Base-by-base conservation (phyloP, 176 grass and related monocot species). In the Cocos nucifera region DNA sequence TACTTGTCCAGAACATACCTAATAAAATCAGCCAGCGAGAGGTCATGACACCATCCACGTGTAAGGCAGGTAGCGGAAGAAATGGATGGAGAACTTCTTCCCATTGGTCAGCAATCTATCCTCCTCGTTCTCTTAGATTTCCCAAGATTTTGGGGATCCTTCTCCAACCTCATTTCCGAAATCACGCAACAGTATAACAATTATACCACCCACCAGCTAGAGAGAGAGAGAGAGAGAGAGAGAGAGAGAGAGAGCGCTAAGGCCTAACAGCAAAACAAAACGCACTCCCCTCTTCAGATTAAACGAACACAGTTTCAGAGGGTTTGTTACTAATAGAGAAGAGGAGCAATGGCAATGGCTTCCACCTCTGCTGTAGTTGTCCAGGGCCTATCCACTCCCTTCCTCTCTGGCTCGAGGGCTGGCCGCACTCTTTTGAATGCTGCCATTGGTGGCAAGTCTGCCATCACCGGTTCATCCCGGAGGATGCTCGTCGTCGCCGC, bases 101-200 rank as follows among this genome's bases (percentile, higher is more conserved):
- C 71, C 80, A 96, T 96, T 90, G 92, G 92, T 63, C 87, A 67
- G 83, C 58, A 89, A 83, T 54, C 84, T 90, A 96, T 90, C 91
- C 75, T 61, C 50, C 82, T 67, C 65, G 79, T 21, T n/a, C 12
- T 32, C 77, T 8, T 21, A 21, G 21, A 21, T 21, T 21, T 21
- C 21, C 21, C 21, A 21, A 21, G 0, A 82, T 90, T 79, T 72
- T 60, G 78, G 80, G 91, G 78, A 70, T 69, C 67, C 69, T 58
- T 14, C 50, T 21, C 27, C 23, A 23, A 23, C 1, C 23, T 23
- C 23, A 9, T 18, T 75, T 49, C 67, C 75, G 49, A 12, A n/a
- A 28, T 76, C 72, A 68, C 82, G 22, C 64, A 24, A 66, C 74
- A 73, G 58, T 64, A 70, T 74, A 78, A 59, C 76, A 69, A 74